Evolutionary conservation across 2,329 filamentous ascomycete species (phyloP).

Genomic region (Talaromyces albobiverticillius): DNA sequence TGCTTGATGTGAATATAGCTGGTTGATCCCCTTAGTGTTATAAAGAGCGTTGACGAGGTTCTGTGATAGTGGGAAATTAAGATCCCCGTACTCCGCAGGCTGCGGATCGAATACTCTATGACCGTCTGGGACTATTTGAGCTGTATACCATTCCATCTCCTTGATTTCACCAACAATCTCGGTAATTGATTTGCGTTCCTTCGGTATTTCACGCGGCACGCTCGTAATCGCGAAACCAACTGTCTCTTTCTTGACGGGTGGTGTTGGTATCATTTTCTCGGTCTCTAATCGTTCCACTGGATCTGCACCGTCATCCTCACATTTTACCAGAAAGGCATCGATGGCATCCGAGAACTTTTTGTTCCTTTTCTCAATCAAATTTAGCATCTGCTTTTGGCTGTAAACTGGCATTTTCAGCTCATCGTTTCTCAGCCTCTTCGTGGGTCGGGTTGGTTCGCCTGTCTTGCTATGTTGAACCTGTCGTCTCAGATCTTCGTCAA

Average conservation of each 20-base stretch:
- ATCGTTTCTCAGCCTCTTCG: conserved; percentile 68
- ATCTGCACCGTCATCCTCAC: conserved; percentile 61
- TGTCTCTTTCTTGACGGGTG: conserved; percentile 38
- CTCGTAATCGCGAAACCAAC: conserved; percentile 33
- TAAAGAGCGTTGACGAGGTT: conserved; percentile 93
- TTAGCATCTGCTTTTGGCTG: conserved; percentile 88
- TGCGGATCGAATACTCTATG: conserved; percentile 89
- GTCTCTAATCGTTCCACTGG: conserved; percentile 63
- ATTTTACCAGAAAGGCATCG: conserved; percentile 72
- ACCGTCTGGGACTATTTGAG: conserved; percentile 89
- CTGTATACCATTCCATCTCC: conserved; percentile 79
- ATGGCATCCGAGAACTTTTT: conserved; percentile 75
- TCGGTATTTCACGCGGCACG: conserved; percentile 70
- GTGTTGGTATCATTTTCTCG: conserved; percentile 62
- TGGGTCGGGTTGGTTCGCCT: conserved; percentile 67
- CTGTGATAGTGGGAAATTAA: conserved; percentile 84
- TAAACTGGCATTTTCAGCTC: conserved; percentile 88
- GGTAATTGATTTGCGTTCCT: conserved; percentile 72
- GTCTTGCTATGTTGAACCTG: conserved; percentile 71
- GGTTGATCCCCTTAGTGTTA: conserved; percentile 81
- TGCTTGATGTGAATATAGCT: conserved; percentile 87
- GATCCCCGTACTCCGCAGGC: conserved; percentile 73
- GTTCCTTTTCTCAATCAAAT: conserved; percentile 85
- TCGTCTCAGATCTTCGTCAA: conserved; percentile 85
- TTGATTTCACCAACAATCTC: conserved; percentile 86